A percentile compares a stretch with the other conserved stretches of the same genome.
phyloP scores from a whole-genome alignment of 2,329 filamentous ascomycete species.

The Simplicillium aogashimaense region DNA sequence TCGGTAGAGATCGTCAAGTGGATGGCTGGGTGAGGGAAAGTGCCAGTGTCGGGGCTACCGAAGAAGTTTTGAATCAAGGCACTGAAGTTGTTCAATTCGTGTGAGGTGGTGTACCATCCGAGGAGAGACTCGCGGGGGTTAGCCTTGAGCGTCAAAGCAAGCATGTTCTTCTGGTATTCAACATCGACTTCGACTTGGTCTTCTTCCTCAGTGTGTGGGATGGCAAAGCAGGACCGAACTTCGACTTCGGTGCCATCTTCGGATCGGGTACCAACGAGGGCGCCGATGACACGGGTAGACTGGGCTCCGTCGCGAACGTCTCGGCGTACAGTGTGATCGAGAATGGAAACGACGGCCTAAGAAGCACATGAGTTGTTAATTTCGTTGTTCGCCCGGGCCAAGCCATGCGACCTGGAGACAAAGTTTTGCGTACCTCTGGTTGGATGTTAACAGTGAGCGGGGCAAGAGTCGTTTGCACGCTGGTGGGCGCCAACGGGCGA shows the following conservation, averaged over 20 bases:
- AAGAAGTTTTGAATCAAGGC: constrained; percentile 99
- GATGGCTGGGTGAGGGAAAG: constrained; percentile 92
- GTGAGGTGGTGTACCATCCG: constrained; percentile 96
- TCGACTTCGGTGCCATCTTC: constrained; percentile 97
- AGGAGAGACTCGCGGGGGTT: constrained; percentile 89
- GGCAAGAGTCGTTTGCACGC: constrained; percentile 75
- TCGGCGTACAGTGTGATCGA: constrained; percentile 90
- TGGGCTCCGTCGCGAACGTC: constrained; percentile 60
- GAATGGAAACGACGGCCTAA: constrained; percentile 62
- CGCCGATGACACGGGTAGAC: constrained; percentile 93
- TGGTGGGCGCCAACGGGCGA: constrained; percentile 79
- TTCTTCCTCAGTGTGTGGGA: constrained; percentile 95
- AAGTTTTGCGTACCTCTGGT: constrained; percentile 62
- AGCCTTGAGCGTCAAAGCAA: constrained; percentile 85
- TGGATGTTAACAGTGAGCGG: constrained; percentile 92
- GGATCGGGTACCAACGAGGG: constrained; percentile 81
- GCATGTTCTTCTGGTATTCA: constrained; percentile 99
- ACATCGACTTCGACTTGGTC: constrained; percentile 99
- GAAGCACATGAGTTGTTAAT: not conserved
- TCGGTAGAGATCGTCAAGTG: constrained; percentile 92
- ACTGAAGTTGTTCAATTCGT: constrained; percentile 96
- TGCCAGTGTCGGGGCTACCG: constrained; percentile 90
- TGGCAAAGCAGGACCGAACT: constrained; percentile 93
- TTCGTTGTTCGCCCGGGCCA: not conserved
- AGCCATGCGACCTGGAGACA: not conserved